Evolutionary conservation across 306 rosid species (phyloP), one percentile per base, ranked within the genome.

Genomic region (Vigna nakashimae): DNA sequence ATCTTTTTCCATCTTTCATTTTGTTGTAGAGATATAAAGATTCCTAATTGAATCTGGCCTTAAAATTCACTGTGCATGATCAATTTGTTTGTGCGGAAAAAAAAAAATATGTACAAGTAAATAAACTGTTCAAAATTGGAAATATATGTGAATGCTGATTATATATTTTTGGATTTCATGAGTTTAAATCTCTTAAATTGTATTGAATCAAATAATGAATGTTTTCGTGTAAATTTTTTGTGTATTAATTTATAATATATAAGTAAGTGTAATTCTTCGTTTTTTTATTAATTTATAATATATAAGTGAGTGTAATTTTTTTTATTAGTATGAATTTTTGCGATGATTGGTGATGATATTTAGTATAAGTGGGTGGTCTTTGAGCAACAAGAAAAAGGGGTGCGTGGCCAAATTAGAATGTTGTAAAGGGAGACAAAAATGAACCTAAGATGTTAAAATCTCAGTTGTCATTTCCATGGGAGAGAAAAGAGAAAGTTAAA

Each of bases 291-390:
- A 20, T 20, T 20, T 20, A 20, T 20, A 20, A 20, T 1, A 20
- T 20, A 20, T 1, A 20, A 20, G 22, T 20, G 22, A 20, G 22
- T 20, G 22, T 20, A 20, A 20, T 20, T 20, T 20, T 20, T 20
- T 20, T 20, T 18, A 18, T 18, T 18, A 18, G 20, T 20, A 20
- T 20, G 20, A 0, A 20, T 20, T 20, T 20, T 0, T 22, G 24
- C 30, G 2, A 8, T 40, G 0, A 40, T 40, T 40, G 11, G 11
- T 1, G 45, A 8, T 40, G 45, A 5, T 8, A 40, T 40, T 2
- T 9, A 74, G 42, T 82, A 84, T 83, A 87, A 88, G 85, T 81
- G 83, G 70, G 42, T 50, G 66, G 26, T 83, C 78, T 75, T 75
- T 74, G 58, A 80, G 58, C 85, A 78, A 71, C 53, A 57, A 30